Conservation (phyloP, 208 protist species). For the Kentomonas sorsogonicus region DNA sequence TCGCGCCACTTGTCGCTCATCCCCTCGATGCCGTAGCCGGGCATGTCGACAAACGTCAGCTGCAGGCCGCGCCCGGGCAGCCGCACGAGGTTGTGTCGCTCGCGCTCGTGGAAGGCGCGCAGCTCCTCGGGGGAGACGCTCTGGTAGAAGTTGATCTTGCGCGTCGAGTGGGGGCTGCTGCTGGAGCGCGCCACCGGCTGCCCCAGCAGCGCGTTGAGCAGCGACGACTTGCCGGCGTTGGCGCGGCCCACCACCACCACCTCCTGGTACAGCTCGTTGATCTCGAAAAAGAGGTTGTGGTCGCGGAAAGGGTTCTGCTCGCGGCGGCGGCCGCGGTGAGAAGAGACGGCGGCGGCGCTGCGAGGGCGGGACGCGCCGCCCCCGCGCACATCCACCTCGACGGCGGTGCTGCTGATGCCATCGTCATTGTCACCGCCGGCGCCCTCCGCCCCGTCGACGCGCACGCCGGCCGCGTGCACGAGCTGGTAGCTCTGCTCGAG, state of each 20-base stretch:
- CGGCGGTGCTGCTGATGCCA: not conserved
- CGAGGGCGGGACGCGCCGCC: not conserved
- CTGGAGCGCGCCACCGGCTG: constrained; percentile 79
- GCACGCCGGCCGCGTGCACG: constrained; percentile 56
- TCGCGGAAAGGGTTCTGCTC: constrained; percentile 68
- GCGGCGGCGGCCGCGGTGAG: constrained; percentile 33
- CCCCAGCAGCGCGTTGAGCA: constrained; percentile 81
- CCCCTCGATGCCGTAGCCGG: constrained; percentile 86
- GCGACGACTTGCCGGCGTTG: constrained; percentile 81
- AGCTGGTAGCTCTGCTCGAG: constrained; percentile 69
- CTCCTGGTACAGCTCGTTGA: constrained; percentile 89
- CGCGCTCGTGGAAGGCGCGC: constrained; percentile 52
- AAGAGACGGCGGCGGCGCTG: constrained; percentile 17
- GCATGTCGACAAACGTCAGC: constrained; percentile 89
- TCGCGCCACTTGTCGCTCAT: constrained; percentile 88
- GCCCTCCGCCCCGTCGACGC: constrained; percentile 25
- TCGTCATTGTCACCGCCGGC: not conserved
- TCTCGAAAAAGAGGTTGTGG: constrained; percentile 89
- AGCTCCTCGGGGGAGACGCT: constrained; percentile 75
- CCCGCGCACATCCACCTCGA: not conserved
- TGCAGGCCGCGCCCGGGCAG: constrained; percentile 80
- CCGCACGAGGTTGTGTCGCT: constrained; percentile 80
- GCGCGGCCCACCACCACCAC: constrained; percentile 81
- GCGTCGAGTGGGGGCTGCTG: constrained; percentile 83
- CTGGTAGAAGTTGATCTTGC: constrained; percentile 85